Base-by-base conservation (phyloP, 2,329 filamentous ascomycete species). In the Blumeria hordei region DNA sequence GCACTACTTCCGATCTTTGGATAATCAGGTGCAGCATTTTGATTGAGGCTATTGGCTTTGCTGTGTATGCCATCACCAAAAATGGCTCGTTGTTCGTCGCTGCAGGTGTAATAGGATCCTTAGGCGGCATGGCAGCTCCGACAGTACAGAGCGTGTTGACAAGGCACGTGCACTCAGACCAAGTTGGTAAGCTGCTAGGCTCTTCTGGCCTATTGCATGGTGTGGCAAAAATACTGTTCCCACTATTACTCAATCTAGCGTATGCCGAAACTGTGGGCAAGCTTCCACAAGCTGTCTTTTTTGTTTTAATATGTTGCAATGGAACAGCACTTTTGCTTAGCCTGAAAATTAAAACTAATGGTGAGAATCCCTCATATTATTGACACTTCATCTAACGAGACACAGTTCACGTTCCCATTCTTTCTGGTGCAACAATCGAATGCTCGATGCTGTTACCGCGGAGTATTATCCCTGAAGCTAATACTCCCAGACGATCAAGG, bases 161-260 rank as follows among this genome's bases (percentile, higher is more conserved):
- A 18, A 96, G 95, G 65, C 92, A 96, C 66, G 82, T 96, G 0
- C 86, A 88, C 0, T 73, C 80, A 0, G 84, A 92, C 59, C 77
- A 77, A 50, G 82, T 92, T 0, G 92, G 92, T 0, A 81, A 92
- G 65, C 71, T 96, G n/a, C 74, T 98, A 0, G 92, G 92, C 21
- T 88, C 88, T 1, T 83, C 82, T 14, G 92, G 90, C 0, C 71
- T 96, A 58, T 69, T 96, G 56, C 90, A 96, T 67, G 84, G 87
- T 0, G 69, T 94, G 37, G 78, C 85, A 3, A 74, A 88, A 58
- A 79, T 96, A 1, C 66, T 94, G 11, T 81, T 83, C 0, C 92
- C 92, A 0, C 75, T 86, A 0, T 64, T 90, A 1, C 94, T 95
- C 68, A 94, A 92, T 63, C 76, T 85, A 5, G 77, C 96, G 9